Conservation (phyloP, 1,284 basidiomycete genomes). For the Mycena citricolor region DNA sequence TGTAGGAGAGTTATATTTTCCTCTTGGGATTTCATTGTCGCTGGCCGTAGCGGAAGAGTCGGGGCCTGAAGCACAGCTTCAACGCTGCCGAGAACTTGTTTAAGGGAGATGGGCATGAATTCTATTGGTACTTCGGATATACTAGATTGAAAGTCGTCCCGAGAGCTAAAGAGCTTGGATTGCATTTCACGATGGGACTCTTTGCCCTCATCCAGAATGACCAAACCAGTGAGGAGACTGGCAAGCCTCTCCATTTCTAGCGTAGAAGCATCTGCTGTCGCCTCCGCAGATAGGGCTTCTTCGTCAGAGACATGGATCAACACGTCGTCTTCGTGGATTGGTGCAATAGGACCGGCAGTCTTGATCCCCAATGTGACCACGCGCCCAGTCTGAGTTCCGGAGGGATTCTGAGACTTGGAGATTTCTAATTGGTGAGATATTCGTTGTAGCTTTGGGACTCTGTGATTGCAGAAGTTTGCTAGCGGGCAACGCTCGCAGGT, state of each 20-base stretch:
- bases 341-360: no score
- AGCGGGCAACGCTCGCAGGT: not conserved
- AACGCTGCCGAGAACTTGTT: constrained; percentile 13
- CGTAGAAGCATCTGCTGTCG: no score
- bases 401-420: not conserved
- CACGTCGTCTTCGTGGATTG: no score
- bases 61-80: not conserved
- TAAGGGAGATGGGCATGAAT: constrained; percentile 11
- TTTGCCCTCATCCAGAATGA: constrained; percentile 8
- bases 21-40: not conserved
- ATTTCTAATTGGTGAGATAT: not conserved
- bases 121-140: constrained; percentile 10
- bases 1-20: constrained; percentile 3
- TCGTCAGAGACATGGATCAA: no score
- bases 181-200: constrained; percentile 5
- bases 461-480: not conserved
- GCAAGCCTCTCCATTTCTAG: not conserved
- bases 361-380: no score
- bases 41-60: not conserved
- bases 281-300: no score
- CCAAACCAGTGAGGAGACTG: not conserved
- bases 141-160: constrained; percentile 7
- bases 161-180: constrained; percentile 12
- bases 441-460: not conserved
- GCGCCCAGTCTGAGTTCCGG: not conserved